Evolutionary conservation across 257 asterid genomes (phyloP), one percentile per base, ranked within the genome.

Genomic region (Forsythia suspensa): DNA sequence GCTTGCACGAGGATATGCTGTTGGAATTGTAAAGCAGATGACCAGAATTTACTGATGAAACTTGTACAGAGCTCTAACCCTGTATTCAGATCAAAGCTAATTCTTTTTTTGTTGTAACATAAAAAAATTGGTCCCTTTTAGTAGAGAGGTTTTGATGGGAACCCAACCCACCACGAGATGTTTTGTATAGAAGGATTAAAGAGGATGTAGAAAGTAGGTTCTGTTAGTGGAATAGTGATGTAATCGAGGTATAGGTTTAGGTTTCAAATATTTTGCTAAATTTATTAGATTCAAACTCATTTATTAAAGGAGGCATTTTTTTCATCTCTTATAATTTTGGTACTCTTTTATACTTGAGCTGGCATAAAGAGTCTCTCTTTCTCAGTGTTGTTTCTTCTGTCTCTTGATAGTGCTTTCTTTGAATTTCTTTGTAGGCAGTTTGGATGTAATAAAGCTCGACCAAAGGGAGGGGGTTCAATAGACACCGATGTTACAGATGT

Each of bases 21-120:
- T 44, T 76, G 67, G 77, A 79, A 80, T 67, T 75, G 86, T 74
- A 74, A 82, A 81, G 87, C 77, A 8, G 73, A 67, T 79, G 42
- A 75, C n/a, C 63, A 59, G 83, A 83, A 84, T 87, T 82, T 82
- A 71, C 40, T 77, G 34, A 76, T 52, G 82, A 84, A 71, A 76
- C 79, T 71, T 93, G 93, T 90, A 91, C 88, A 91, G 83, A 86
- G 78, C 85, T 73, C 90, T 85, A 88, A 86, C 90, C 86, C 70
- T 86, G 88, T 85, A 83, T 76, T 72, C 83, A 91, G 89, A 73
- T 82, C 71, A 68, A 79, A 92, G 80, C 85, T 81, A 81, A 86
- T 85, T 86, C 85, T 85, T 93, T 11, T 11, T 85, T 8, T 76
- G 83, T 82, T 90, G 92, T 90, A 89, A 83, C 82, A 85, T 90